These are phyloP conservation scores for Suhomyces prunicola DNA, from an alignment of 805 yeast species.

Conservation along the genomic window DNA sequence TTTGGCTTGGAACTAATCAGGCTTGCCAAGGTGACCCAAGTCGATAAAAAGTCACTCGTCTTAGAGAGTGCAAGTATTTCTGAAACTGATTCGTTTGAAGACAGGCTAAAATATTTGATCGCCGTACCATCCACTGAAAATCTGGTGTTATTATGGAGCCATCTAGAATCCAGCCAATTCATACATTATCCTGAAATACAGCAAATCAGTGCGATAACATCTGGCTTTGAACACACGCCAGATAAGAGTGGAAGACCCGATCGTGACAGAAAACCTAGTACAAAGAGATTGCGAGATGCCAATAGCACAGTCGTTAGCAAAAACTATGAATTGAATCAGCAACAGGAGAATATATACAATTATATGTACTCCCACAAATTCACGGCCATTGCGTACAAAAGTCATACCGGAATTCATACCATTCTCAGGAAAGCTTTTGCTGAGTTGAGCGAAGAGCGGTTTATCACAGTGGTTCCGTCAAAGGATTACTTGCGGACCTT, in stretches of 20 bases:
- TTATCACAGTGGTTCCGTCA: constrained; percentile 15
- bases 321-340: neutral
- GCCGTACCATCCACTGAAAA: constrained; percentile 1
- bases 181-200: neutral
- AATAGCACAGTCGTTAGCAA: neutral
- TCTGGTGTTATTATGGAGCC: neutral
- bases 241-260: neutral
- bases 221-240: neutral
- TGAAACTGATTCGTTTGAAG: constrained; percentile 6
- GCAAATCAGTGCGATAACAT: neutral
- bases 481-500: constrained; percentile 2
- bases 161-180: neutral
- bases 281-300: neutral
- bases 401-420: constrained; percentile 7
- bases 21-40: constrained; percentile 8
- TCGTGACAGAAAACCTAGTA: neutral
- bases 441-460: constrained; percentile 8
- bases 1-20: constrained; percentile 20
- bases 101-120: constrained; percentile 7
- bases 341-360: neutral
- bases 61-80: neutral
- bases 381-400: constrained; percentile 9
- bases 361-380: constrained; percentile 1
- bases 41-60: neutral
- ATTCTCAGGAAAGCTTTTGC: constrained; percentile 3